These are phyloP conservation scores for Penicillium maclennaniae DNA, from an alignment of 495 filamentous ascomycete genomes.

Conservation along the genomic window DNA sequence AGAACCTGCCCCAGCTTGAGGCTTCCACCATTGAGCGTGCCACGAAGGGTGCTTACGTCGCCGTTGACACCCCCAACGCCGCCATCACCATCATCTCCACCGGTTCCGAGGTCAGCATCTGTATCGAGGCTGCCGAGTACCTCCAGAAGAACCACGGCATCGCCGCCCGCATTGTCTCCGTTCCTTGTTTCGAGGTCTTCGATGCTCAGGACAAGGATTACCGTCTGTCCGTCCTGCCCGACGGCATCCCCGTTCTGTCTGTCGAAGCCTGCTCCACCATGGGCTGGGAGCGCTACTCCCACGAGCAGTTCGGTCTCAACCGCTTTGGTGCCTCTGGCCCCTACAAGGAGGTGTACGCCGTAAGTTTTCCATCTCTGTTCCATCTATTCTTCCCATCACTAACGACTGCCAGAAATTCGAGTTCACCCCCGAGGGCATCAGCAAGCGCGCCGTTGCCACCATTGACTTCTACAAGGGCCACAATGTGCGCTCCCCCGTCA, in stretches of 20 bases:
- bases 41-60: conserved; percentile 92
- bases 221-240: conserved; percentile 82
- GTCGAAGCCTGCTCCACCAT: conserved; percentile 91
- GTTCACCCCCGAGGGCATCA: conserved; percentile 92
- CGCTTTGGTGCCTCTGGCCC: conserved; percentile 94
- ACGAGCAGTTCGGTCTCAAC: conserved; percentile 99
- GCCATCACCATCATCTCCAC: conserved; percentile 89
- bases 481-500: conserved; percentile 86
- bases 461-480: conserved; percentile 96
- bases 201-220: conserved; percentile 93
- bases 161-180: conserved; percentile 87
- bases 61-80: conserved; percentile 77
- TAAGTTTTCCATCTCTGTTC: conserved; percentile 38
- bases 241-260: conserved; percentile 88
- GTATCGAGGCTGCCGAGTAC: conserved; percentile 84
- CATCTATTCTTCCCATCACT: background rate
- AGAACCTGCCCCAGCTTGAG: conserved; percentile 98
- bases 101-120: conserved; percentile 92
- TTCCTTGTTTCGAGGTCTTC: conserved; percentile 97
- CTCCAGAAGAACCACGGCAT: conserved; percentile 87
- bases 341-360: conserved; percentile 97
- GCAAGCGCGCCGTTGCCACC: conserved; percentile 87
- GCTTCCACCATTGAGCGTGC: conserved; percentile 80
- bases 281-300: conserved; percentile 97
- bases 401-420: conserved; percentile 77